phyloP scores from a whole-genome alignment of 1,284 basidiomycete genomes.

The Coniferiporia sulphurascens region DNA sequence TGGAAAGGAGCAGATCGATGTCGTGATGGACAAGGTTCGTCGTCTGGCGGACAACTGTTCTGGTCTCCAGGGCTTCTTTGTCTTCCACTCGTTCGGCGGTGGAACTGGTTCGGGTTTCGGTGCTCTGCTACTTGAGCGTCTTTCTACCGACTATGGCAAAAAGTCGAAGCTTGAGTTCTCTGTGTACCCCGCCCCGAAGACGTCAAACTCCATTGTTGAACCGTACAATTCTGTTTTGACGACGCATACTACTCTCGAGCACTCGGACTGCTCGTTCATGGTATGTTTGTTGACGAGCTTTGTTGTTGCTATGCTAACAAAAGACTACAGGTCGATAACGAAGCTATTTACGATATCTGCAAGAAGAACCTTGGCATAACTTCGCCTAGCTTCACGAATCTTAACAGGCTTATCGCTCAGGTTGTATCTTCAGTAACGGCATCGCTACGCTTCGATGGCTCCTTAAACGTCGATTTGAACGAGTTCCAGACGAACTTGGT shows the following conservation, averaged over 20 bases:
- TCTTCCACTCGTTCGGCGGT: constrained; percentile 99
- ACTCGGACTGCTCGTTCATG: constrained; percentile 99
- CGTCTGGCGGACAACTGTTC: constrained; percentile 97
- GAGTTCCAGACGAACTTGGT: constrained; percentile 99
- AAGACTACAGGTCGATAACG: constrained; percentile 77
- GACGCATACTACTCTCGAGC: constrained; percentile 98
- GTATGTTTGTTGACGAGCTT: constrained; percentile 33
- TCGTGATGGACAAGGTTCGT: constrained; percentile 94
- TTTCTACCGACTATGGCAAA: constrained; percentile 98
- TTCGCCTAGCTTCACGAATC: constrained; percentile 89
- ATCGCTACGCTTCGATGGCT: constrained; percentile 96
- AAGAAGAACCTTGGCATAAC: constrained; percentile 88
- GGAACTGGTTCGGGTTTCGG: constrained; percentile 99
- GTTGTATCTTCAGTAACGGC: constrained; percentile 98
- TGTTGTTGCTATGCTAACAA: constrained; percentile 14
- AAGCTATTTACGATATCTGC: constrained; percentile 99
- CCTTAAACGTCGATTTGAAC: constrained; percentile 95
- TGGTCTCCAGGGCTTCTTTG: constrained; percentile 99
- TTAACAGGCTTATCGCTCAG: constrained; percentile 96
- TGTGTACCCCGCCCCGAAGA: constrained; percentile 92
- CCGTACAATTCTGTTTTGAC: constrained; percentile 99
- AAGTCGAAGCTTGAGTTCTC: constrained; percentile 99
- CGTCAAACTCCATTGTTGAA: constrained; percentile 97
- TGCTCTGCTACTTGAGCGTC: constrained; percentile 91
- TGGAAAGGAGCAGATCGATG: constrained; percentile 91